These are phyloP conservation scores for Quercus cerris DNA, from an alignment of 306 rosid genomes.

Conservation along the genomic window DNA sequence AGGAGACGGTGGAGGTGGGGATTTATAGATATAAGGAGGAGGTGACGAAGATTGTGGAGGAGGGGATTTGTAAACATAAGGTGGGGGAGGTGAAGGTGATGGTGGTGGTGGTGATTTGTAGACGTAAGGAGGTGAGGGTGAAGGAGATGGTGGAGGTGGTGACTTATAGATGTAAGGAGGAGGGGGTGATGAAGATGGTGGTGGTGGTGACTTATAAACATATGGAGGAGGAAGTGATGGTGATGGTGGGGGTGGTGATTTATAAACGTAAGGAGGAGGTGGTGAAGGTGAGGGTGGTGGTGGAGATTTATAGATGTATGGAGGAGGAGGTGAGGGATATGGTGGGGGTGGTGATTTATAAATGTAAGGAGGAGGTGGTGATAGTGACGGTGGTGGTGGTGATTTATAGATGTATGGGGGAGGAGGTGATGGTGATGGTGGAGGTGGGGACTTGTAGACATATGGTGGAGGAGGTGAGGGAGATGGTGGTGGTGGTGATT, in stretches of 20 bases:
- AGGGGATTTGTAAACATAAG: no score
- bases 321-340: not conserved
- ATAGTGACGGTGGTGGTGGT: not conserved
- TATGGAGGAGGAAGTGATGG: no score
- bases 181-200: no score
- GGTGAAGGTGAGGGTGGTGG: not conserved
- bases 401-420: not conserved
- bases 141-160: not conserved
- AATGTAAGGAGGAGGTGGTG: not conserved
- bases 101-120: not conserved
- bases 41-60: no score
- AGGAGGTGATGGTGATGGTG: not conserved
- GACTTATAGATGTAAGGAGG: not conserved
- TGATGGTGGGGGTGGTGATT: not conserved
- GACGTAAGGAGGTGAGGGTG: not conserved
- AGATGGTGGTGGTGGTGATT: not conserved
- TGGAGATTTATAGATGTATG: not conserved
- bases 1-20: fast-evolving
- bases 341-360: not conserved
- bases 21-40: no score
- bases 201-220: no score
- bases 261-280: not conserved
- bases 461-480: not conserved
- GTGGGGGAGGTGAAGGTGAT: no score
- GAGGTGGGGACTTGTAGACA: not conserved